Percentiles rank a stretch among this genome's conserved stretches.
Evolutionary conservation across 140 eudicot genomes (phyloP).

Genomic region (Senecio squalidus): DNA sequence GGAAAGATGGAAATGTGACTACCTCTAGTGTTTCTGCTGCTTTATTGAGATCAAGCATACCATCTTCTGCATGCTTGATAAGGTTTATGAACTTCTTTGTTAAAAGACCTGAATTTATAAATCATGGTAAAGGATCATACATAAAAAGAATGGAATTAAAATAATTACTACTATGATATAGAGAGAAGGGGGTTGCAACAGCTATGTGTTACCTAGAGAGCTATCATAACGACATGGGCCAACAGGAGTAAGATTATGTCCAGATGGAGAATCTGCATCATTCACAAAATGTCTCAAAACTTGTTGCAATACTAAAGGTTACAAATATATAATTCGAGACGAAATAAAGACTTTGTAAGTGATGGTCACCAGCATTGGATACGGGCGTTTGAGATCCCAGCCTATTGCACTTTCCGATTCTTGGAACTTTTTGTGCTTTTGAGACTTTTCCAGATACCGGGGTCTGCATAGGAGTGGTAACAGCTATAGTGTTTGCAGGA

Average conservation of each 20-base stretch:
- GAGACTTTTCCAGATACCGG: slow-evolving; percentile 56
- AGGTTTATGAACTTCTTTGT: slow-evolving; percentile 84
- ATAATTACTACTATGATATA: neutral
- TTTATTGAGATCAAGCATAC: slow-evolving; percentile 78
- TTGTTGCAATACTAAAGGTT: neutral
- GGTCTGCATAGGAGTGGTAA: slow-evolving; percentile 44
- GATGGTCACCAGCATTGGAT: slow-evolving; percentile 54
- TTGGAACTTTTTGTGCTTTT: slow-evolving; percentile 57
- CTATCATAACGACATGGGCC: slow-evolving; percentile 99
- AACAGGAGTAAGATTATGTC: slow-evolving; percentile 73
- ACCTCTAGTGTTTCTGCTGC: slow-evolving; percentile 93
- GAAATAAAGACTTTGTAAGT: neutral
- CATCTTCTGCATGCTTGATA: slow-evolving; percentile 83
- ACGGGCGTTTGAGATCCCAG: slow-evolving; percentile 53
- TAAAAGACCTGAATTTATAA: slow-evolving; percentile 52
- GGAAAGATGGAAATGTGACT: slow-evolving; percentile 10
- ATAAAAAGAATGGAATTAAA: neutral
- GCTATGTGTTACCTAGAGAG: slow-evolving; percentile 60
- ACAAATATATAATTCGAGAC: neutral
- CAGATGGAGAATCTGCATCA: slow-evolving; percentile 82
- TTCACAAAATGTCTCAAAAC: slow-evolving; percentile 3
- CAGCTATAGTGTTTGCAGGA: slow-evolving; percentile 35
- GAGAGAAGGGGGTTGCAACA: neutral
- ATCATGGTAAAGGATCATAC: slow-evolving; percentile 5
- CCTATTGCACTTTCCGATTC: slow-evolving; percentile 53